Percentiles rank a stretch among this genome's conserved stretches.
These are phyloP conservation scores for Corylus americana DNA, from an alignment of 306 rosid genomes.

Conservation along the genomic window DNA sequence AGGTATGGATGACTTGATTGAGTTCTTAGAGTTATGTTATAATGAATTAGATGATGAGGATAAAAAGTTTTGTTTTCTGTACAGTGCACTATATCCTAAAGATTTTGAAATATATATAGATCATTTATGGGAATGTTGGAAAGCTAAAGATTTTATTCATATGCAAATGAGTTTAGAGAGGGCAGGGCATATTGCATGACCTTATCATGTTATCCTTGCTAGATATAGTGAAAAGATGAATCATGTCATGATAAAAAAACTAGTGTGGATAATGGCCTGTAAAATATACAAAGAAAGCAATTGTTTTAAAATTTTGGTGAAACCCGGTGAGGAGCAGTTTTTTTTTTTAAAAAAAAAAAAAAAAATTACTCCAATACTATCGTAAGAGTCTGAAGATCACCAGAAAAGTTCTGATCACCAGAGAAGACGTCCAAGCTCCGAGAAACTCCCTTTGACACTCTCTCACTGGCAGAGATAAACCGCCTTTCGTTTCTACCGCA, in stretches of 20 bases:
- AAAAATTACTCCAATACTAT: too few species aligned
- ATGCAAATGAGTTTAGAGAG: background rate
- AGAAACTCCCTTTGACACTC: background rate
- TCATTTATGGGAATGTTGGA: conserved; percentile 36
- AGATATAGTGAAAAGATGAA: conserved; percentile 19
- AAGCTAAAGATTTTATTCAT: conserved; percentile 8
- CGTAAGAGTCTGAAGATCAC: too few species aligned
- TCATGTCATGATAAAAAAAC: conserved; percentile 28
- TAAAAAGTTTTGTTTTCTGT: too few species aligned
- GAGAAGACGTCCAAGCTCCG: too few species aligned
- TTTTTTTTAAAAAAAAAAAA: too few species aligned
- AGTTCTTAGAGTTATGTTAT: too few species aligned
- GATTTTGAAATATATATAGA: conserved; percentile 24
- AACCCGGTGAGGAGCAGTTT: background rate
- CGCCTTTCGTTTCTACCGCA: too few species aligned
- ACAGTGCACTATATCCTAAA: background rate
- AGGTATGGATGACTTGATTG: too few species aligned
- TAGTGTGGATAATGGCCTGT: conserved; percentile 21
- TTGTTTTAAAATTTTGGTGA: background rate
- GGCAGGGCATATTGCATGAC: background rate
- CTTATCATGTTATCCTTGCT: conserved; percentile 16
- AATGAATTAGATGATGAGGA: too few species aligned
- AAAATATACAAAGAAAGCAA: conserved; percentile 5
- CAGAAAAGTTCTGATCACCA: too few species aligned
- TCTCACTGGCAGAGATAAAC: too few species aligned